phyloP scores from a whole-genome alignment of 129 eudicot genomes.

The Arctium lappa region DNA sequence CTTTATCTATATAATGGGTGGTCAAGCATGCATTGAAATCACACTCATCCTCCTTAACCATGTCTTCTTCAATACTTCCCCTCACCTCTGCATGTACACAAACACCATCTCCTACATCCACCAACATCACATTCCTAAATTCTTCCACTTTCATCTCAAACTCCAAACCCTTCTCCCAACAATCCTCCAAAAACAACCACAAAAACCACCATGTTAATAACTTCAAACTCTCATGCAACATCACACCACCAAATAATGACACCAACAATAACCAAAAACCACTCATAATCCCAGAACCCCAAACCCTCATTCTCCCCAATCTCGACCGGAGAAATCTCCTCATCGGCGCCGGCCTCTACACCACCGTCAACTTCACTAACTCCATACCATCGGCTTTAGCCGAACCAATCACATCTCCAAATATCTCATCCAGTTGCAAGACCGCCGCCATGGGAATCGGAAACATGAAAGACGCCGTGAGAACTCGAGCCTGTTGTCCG shows the following conservation, averaged over 20 bases:
- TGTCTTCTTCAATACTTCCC: not conserved
- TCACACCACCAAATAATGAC: not conserved
- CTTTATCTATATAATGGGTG: not conserved
- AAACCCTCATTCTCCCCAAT: not conserved
- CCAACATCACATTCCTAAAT: not conserved
- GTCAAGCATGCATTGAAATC: not conserved
- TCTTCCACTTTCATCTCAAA: not conserved
- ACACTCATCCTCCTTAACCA: not conserved
- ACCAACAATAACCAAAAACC: not conserved
- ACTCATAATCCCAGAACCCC: not conserved
- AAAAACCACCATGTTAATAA: not conserved
- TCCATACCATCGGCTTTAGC: not conserved
- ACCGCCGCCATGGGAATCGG: not conserved
- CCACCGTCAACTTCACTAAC: not conserved
- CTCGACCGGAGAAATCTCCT: slow-evolving; percentile 16
- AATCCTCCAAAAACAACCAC: not conserved
- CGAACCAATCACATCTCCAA: not conserved
- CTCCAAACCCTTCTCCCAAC: not conserved
- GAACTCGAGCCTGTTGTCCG: slow-evolving; percentile 1
- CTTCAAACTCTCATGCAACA: not conserved
- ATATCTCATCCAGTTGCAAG: not conserved
- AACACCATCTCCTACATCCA: not conserved
- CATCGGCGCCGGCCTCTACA: not conserved
- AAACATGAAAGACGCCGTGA: not conserved
- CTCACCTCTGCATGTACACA: not conserved